Evolutionary conservation across 192 early-diverging fungal species (phyloP).

Genomic region (Geranomyces variabilis): DNA sequence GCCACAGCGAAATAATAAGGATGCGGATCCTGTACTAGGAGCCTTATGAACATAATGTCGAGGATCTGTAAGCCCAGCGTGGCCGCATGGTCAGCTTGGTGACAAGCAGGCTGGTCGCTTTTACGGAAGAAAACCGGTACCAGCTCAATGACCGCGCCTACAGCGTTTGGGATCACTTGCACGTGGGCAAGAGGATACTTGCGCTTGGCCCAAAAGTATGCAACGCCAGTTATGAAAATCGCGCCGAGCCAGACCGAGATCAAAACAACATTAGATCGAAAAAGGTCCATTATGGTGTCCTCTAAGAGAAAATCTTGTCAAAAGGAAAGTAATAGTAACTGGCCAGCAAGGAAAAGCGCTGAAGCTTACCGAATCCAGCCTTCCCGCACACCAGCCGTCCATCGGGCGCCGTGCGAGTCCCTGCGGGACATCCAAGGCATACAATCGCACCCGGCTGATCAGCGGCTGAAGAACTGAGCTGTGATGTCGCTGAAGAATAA

Average conservation of each 20-base stretch:
- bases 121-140: too few species aligned
- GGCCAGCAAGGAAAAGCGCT: neutral
- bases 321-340: too few species aligned
- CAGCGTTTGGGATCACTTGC: constrained; percentile 1
- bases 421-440: constrained; percentile 26
- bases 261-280: neutral
- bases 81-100: too few species aligned
- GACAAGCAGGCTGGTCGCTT: too few species aligned
- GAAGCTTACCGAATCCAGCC: constrained; percentile 21
- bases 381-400: constrained; percentile 22
- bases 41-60: constrained; percentile 14
- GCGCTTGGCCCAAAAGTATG: neutral
- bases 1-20: constrained; percentile 18
- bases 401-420: constrained; percentile 10
- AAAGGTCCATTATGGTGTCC: constrained; percentile 11
- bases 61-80: constrained; percentile 16
- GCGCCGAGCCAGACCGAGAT: constrained; percentile 5
- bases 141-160: constrained; percentile 8
- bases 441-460: constrained; percentile 6
- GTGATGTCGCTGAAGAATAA: neutral
- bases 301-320: neutral
- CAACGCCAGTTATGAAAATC: neutral
- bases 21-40: neutral
- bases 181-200: constrained; percentile 5
- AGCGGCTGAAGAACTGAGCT: too few species aligned